A percentile compares a stretch with the other conserved stretches of the same genome.
Conservation (phyloP, 1,284 basidiomycete genomes). For the Rhodotorula sp. region DNA sequence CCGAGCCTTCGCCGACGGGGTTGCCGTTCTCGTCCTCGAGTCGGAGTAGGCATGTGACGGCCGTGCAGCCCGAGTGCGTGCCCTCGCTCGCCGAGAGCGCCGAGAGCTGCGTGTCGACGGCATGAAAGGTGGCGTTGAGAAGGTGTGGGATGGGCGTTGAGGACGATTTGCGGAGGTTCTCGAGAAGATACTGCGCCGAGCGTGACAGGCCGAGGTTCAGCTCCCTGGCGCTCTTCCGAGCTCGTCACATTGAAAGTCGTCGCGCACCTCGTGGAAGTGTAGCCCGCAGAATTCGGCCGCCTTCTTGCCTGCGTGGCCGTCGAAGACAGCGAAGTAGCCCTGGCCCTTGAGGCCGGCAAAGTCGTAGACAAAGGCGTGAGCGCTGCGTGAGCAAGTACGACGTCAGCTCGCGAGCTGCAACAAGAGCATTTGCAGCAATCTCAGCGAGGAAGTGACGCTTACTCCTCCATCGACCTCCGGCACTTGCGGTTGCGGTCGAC, state of each 20-base stretch:
- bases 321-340: constrained; percentile 97
- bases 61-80: constrained; percentile 95
- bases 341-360: constrained; percentile 88
- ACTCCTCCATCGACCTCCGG: constrained; percentile 92
- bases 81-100: constrained; percentile 71
- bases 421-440: no score
- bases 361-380: constrained; percentile 92
- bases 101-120: constrained; percentile 73
- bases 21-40: constrained; percentile 68
- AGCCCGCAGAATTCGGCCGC: constrained; percentile 98
- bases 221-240: no score
- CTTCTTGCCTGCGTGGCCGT: constrained; percentile 97
- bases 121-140: constrained; percentile 90
- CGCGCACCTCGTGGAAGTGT: constrained; percentile 85
- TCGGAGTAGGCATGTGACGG: constrained; percentile 91
- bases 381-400: constrained; percentile 43
- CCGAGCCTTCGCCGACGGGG: constrained; percentile 40
- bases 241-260: constrained; percentile 39
- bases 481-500: constrained; percentile 80
- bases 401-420: not conserved
- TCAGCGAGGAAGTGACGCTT: not conserved
- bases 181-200: constrained; percentile 38
- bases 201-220: not conserved
- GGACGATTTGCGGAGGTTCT: constrained; percentile 55
- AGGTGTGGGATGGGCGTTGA: constrained; percentile 76